Evolutionary conservation across 495 filamentous ascomycete species (phyloP).

Genomic region (Aspergillus avenaceus): DNA sequence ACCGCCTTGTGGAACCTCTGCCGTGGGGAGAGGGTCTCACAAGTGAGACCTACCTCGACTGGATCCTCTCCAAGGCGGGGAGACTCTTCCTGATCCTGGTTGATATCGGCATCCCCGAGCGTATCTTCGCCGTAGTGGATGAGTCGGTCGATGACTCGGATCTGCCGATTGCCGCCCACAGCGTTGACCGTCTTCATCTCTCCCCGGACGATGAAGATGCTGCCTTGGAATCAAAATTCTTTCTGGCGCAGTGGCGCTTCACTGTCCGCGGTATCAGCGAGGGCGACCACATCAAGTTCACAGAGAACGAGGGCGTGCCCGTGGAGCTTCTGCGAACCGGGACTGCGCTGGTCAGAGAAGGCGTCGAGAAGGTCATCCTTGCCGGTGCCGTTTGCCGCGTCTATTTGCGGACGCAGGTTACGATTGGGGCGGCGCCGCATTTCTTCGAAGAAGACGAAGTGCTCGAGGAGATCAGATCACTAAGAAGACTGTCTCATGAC

Average conservation of each 20-base stretch:
- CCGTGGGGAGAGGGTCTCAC: slow-evolving; percentile 86
- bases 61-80: slow-evolving; percentile 76
- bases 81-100: slow-evolving; percentile 79
- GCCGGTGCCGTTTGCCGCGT: slow-evolving; percentile 39
- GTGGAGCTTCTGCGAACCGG: slow-evolving; percentile 63
- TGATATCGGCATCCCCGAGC: slow-evolving; percentile 74
- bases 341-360: slow-evolving; percentile 39
- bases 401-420: slow-evolving; percentile 68
- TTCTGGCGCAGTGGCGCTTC: slow-evolving; percentile 76
- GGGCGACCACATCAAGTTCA: slow-evolving; percentile 70
- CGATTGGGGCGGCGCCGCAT: slow-evolving; percentile 54
- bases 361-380: slow-evolving; percentile 65
- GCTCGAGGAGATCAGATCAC: slow-evolving; percentile 58
- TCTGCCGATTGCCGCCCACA: slow-evolving; percentile 71
- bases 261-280: slow-evolving; percentile 66
- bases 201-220: slow-evolving; percentile 53
- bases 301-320: slow-evolving; percentile 74
- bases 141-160: slow-evolving; percentile 87
- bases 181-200: slow-evolving; percentile 63
- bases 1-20: slow-evolving; percentile 63
- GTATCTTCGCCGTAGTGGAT: slow-evolving; percentile 83
- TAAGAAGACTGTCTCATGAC: slow-evolving; percentile 64
- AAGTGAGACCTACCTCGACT: slow-evolving; percentile 87
- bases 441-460: slow-evolving; percentile 63
- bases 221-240: slow-evolving; percentile 68